phyloP scores from a whole-genome alignment of 2,329 filamentous ascomycete species.

The Neofusicoccum sp. region DNA sequence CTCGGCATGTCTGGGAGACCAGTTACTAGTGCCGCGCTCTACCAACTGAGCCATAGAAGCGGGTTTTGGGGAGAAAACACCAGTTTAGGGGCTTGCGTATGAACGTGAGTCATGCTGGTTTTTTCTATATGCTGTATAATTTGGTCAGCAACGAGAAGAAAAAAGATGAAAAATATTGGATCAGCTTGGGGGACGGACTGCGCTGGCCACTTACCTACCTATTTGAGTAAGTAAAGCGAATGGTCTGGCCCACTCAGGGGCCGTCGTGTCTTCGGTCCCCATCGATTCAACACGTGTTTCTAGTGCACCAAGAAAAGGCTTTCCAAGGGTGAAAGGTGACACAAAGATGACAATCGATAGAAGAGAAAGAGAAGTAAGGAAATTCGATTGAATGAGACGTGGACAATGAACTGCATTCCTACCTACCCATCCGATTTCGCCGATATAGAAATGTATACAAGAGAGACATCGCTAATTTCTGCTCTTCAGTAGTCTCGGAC shows the following conservation, averaged over 20 bases:
- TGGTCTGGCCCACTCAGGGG: conserved; percentile 1
- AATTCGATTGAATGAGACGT: not conserved
- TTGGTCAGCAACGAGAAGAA: not conserved
- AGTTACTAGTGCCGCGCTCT: conserved; percentile 18
- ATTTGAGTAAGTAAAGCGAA: conserved; percentile 4
- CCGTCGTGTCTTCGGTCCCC: not conserved
- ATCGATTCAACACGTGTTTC: not conserved
- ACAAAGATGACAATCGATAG: not conserved
- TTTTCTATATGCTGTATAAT: not conserved
- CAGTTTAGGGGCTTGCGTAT: not conserved
- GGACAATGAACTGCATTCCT: not conserved
- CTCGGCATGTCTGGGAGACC: conserved; percentile 5
- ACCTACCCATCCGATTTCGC: conserved; percentile 1
- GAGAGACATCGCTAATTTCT: not conserved
- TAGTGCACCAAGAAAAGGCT: not conserved
- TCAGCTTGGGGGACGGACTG: not conserved
- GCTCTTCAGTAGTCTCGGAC: not conserved
- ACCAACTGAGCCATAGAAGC: conserved; percentile 19
- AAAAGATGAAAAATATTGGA: not conserved
- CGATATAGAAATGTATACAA: not conserved
- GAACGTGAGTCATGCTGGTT: not conserved
- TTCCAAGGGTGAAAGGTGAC: not conserved
- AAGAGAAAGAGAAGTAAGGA: not conserved
- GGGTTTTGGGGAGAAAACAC: not conserved
- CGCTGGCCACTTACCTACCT: not conserved